phyloP scores from a whole-genome alignment of 2,329 filamentous ascomycete genomes.

The Ophiocordyceps robertsii region DNA sequence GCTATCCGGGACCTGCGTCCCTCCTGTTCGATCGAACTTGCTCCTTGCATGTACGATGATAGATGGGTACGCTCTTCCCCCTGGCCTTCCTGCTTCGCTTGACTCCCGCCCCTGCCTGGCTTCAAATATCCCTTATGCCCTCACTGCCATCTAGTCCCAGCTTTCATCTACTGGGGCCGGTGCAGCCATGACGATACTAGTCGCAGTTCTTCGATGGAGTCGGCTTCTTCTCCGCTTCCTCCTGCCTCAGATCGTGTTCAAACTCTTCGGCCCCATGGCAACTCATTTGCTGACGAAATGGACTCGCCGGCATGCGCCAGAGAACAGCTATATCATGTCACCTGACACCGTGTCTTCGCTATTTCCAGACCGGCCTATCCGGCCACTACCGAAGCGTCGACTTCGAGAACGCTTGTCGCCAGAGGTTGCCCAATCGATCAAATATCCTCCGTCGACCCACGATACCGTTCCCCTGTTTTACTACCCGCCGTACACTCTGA shows the following conservation, averaged over 20 bases:
- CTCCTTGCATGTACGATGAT: constrained; percentile 17
- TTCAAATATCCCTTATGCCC: background rate
- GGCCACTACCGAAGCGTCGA: constrained; percentile 78
- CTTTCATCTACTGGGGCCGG: background rate
- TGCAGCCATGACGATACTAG: background rate
- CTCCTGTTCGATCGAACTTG: constrained; percentile 6
- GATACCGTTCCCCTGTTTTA: constrained; percentile 61
- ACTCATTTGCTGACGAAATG: constrained; percentile 15
- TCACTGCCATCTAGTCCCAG: background rate
- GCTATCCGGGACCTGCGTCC: background rate
- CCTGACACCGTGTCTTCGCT: constrained; percentile 67
- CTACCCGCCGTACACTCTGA: constrained; percentile 38
- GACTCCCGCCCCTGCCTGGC: constrained; percentile 10
- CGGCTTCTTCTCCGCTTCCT: constrained; percentile 1
- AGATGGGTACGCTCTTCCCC: constrained; percentile 26
- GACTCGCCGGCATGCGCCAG: constrained; percentile 16
- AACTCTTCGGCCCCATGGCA: constrained; percentile 5
- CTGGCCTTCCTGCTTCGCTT: constrained; percentile 11
- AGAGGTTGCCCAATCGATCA: constrained; percentile 69
- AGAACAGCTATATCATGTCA: constrained; percentile 41
- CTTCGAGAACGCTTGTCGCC: constrained; percentile 78
- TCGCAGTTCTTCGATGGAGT: constrained; percentile 1
- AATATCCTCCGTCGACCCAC: constrained; percentile 66
- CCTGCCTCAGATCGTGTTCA: constrained; percentile 4
- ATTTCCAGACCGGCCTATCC: constrained; percentile 83